Conservation (phyloP, 257 asterid species). For the Solanum sitiens region DNA sequence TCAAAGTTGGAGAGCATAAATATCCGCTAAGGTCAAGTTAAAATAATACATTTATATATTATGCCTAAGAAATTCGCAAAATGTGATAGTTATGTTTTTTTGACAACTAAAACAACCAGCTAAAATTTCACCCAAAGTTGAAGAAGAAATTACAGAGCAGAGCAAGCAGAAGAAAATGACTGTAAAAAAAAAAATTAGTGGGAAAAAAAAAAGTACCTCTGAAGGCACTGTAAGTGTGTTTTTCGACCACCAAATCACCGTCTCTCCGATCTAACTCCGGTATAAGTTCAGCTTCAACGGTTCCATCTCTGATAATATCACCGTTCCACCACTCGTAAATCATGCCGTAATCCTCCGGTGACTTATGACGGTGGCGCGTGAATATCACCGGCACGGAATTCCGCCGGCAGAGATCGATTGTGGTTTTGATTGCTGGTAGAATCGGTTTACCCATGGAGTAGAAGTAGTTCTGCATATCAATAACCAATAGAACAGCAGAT, state of each 20-base stretch:
- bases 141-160: neutral
- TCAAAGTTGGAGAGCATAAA: no score
- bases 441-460: constrained; percentile 43
- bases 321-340: constrained; percentile 71
- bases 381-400: constrained; percentile 48
- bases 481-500: constrained; percentile 40
- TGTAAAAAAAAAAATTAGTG: neutral
- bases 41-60: no score
- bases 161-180: neutral
- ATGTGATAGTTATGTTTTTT: neutral
- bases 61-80: neutral
- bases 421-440: constrained; percentile 31
- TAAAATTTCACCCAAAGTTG: neutral
- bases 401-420: constrained; percentile 49
- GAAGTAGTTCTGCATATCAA: constrained; percentile 61
- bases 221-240: constrained; percentile 68
- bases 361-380: constrained; percentile 72
- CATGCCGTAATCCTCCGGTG: constrained; percentile 46
- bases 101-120: no score
- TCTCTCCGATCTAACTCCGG: constrained; percentile 23
- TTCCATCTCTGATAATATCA: constrained; percentile 56
- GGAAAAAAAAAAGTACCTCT: constrained; percentile 10
- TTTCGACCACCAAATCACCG: constrained; percentile 38
- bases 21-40: no score
- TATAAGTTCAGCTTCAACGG: constrained; percentile 42